These are phyloP conservation scores for Incumbomyces delicatus DNA, from an alignment of 2,329 filamentous ascomycete genomes.

Conservation along the genomic window DNA sequence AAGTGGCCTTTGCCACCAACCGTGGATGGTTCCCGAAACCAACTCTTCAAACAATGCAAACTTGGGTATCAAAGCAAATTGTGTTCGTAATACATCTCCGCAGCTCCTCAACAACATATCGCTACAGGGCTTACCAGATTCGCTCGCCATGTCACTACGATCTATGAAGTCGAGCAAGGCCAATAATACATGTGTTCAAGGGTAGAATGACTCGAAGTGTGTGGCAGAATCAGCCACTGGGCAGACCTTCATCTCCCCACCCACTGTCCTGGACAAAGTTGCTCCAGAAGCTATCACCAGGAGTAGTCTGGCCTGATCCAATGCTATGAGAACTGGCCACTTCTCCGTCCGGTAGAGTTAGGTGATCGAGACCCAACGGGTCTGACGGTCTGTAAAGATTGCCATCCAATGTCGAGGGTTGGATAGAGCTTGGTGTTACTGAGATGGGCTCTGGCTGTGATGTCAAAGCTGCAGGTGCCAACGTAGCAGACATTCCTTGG, in stretches of 20 bases:
- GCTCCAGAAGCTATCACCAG: conserved; percentile 20
- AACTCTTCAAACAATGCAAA: neutral
- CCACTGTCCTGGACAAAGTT: conserved; percentile 19
- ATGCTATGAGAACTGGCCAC: conserved; percentile 1
- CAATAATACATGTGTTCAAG: neutral
- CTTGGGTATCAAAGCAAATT: conserved; percentile 1
- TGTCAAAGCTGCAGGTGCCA: conserved; percentile 27
- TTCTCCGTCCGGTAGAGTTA: neutral
- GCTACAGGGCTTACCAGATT: no score
- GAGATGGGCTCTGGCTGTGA: neutral
- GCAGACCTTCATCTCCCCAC: conserved; percentile 11
- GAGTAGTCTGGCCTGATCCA: conserved; percentile 14
- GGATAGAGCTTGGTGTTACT: neutral
- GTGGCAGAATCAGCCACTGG: no score
- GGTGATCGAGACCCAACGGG: conserved; percentile 3
- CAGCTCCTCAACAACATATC: no score
- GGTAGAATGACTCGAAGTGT: neutral
- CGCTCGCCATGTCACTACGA: no score
- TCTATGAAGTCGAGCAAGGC: no score
- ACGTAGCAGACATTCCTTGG: conserved; percentile 31
- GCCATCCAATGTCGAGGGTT: neutral
- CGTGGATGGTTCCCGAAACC: neutral
- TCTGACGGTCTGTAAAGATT: neutral
- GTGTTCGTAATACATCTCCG: neutral
- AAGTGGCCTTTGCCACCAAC: no score